Evolutionary conservation across 2,329 filamentous ascomycete species (phyloP).

Genomic region (Pseudogymnoascus sp.): DNA sequence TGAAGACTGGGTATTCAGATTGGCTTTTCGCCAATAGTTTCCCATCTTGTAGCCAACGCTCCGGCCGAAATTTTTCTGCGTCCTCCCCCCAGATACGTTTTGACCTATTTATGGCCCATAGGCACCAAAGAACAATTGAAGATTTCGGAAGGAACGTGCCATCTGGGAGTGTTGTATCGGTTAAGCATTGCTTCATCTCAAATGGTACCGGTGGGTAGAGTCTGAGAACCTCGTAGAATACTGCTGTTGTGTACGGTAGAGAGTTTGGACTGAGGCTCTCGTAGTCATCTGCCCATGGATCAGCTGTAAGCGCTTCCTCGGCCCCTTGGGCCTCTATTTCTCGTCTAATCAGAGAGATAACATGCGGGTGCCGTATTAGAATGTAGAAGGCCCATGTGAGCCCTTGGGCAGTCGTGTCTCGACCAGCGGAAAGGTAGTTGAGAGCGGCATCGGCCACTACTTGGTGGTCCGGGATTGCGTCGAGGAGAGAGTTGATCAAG

Average conservation of each 20-base stretch:
- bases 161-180: conserved; percentile 47
- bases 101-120: conserved; percentile 57
- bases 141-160: conserved; percentile 47
- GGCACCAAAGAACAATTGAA: conserved; percentile 53
- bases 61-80: conserved; percentile 46
- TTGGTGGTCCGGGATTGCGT: conserved; percentile 45
- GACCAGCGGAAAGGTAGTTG: conserved; percentile 55
- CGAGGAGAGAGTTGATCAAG: conserved; percentile 52
- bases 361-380: conserved; percentile 42
- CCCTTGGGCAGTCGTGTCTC: conserved; percentile 57
- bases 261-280: conserved; percentile 23
- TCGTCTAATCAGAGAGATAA: conserved; percentile 33
- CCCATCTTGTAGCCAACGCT: conserved; percentile 44
- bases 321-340: conserved; percentile 29
- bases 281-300: conserved; percentile 14
- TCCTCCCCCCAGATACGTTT: conserved; percentile 47
- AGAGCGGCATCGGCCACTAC: conserved; percentile 55
- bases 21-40: conserved; percentile 38
- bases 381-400: conserved; percentile 57
- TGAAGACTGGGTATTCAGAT: conserved; percentile 56
- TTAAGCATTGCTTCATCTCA: conserved; percentile 53
- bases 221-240: conserved; percentile 54
- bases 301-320: conserved; percentile 13
- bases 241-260: conserved; percentile 50
- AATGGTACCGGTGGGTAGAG: conserved; percentile 58